Percentiles rank a stretch among this genome's conserved stretches.
phyloP scores from a whole-genome alignment of 108 stramenopile species.

The Cyclotella atomus region DNA sequence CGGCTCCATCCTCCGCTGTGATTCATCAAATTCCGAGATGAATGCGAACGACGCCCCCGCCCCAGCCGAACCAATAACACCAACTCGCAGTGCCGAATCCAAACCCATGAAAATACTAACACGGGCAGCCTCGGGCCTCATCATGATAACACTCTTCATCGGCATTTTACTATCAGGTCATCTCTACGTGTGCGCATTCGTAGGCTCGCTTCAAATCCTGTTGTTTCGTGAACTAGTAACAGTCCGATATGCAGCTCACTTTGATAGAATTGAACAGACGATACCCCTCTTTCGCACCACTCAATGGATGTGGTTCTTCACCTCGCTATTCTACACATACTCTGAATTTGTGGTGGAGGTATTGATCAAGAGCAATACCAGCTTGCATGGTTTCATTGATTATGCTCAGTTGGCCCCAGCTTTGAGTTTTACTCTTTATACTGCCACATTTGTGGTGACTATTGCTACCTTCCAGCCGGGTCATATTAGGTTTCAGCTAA shows the following conservation, averaged over 20 bases:
- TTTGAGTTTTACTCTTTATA: constrained; percentile 79
- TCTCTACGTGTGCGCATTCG: constrained; percentile 81
- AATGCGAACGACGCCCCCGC: not conserved
- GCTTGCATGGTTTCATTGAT: constrained; percentile 59
- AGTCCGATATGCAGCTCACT: constrained; percentile 89
- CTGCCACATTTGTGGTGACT: constrained; percentile 88
- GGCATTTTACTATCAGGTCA: constrained; percentile 74
- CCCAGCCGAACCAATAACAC: not conserved
- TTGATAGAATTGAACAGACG: constrained; percentile 75
- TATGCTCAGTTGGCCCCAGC: constrained; percentile 70
- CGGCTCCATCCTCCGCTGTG: not conserved
- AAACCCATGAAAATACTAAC: constrained; percentile 54
- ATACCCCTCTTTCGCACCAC: constrained; percentile 97
- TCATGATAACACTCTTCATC: constrained; percentile 65
- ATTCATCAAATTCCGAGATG: not conserved
- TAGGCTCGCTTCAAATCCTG: constrained; percentile 71
- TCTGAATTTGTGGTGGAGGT: constrained; percentile 73
- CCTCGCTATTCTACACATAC: constrained; percentile 92
- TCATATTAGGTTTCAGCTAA: constrained; percentile 94
- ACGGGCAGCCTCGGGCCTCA: constrained; percentile 53
- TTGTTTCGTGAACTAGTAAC: constrained; percentile 96
- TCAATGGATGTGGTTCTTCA: constrained; percentile 97
- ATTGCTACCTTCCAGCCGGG: constrained; percentile 92
- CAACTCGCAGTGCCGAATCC: constrained; percentile 38
- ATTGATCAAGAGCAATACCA: constrained; percentile 67